A percentile compares a stretch with the other conserved stretches of the same genome.
These are phyloP conservation scores for Solanum chacoense DNA, from an alignment of 305 asterid species.

Conservation along the genomic window DNA sequence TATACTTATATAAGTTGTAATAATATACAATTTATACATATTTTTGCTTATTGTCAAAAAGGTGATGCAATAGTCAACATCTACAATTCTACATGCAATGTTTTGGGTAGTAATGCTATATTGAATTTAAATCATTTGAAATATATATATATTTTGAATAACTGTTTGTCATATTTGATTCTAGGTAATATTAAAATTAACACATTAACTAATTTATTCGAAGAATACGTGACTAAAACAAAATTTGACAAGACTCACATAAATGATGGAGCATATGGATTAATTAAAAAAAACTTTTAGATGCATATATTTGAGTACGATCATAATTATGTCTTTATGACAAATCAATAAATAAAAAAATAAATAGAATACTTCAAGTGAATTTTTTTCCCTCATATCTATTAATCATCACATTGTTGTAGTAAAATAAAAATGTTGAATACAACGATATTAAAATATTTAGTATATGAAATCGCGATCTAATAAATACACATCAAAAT, in stretches of 20 bases:
- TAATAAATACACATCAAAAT: background rate
- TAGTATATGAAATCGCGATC: background rate
- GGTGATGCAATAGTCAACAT: background rate
- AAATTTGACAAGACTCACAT: background rate
- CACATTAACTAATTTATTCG: background rate
- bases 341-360: background rate
- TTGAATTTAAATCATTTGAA: too few relatives aligned
- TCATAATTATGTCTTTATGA: background rate
- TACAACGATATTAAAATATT: background rate
- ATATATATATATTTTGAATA: too few relatives aligned
- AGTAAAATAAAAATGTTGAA: background rate
- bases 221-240: background rate
- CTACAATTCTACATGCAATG: background rate
- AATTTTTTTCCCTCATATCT: background rate
- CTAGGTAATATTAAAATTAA: background rate
- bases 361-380: background rate
- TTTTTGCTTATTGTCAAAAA: background rate
- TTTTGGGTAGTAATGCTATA: background rate
- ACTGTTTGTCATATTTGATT: background rate
- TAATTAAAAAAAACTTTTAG: background rate
- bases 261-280: background rate
- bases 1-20: background rate
- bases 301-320: background rate
- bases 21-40: background rate
- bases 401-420: background rate